phyloP scores from a whole-genome alignment of 805 yeast genomes.

The Sugiyamaella smithiae region DNA sequence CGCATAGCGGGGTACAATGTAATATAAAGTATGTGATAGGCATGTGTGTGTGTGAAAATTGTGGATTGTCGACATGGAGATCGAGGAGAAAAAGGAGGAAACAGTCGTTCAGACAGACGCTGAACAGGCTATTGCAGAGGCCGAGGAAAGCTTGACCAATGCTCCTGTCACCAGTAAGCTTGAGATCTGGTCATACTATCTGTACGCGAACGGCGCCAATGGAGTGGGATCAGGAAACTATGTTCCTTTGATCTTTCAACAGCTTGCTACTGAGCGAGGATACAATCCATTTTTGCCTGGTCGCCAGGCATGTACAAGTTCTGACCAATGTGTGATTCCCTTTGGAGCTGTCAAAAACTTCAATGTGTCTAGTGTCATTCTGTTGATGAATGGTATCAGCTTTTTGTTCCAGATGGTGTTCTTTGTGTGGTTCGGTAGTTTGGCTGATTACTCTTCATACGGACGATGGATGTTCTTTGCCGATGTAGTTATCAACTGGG shows the following conservation, averaged over 20 bases:
- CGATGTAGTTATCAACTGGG: conserved; percentile 11
- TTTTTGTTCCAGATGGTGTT: conserved; percentile 16
- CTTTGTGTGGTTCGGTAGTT: conserved; percentile 16
- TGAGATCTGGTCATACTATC: conserved; percentile 14
- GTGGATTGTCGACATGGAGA: not conserved
- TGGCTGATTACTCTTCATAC: conserved; percentile 16
- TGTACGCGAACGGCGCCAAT: conserved; percentile 17
- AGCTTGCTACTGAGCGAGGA: conserved; percentile 15
- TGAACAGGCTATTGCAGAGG: conserved; percentile 11
- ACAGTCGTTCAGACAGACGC: not conserved
- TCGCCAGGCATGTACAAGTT: conserved; percentile 12
- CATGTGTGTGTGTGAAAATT: not conserved
- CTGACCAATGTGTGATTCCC: conserved; percentile 13
- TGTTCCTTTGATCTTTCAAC: conserved; percentile 15
- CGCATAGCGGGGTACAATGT: not conserved
- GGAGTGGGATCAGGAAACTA: conserved; percentile 18
- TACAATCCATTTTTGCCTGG: conserved; percentile 15
- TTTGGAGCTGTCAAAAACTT: conserved; percentile 13
- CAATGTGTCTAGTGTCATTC: conserved; percentile 14
- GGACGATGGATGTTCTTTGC: conserved; percentile 17
- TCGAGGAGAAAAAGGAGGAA: not conserved
- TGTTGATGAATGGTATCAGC: conserved; percentile 16
- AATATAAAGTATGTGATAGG: not conserved
- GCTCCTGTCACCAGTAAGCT: conserved; percentile 13
- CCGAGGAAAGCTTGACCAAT: conserved; percentile 7